These are phyloP conservation scores for Chrysanthemum lavandulifolium DNA, from an alignment of 129 eudicot genomes.

Conservation along the genomic window DNA sequence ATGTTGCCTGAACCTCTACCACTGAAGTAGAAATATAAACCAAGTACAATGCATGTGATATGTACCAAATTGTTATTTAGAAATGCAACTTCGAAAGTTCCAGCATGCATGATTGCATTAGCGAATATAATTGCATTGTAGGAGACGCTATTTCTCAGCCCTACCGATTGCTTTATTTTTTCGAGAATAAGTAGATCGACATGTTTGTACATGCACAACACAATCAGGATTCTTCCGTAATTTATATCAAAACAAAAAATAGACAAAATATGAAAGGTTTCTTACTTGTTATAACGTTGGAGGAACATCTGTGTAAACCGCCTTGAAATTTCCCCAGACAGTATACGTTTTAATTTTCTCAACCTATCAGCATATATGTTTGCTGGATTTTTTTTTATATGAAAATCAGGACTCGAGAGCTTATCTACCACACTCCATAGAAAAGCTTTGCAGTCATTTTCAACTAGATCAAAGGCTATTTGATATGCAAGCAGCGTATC, in stretches of 20 bases:
- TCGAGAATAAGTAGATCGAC: constrained; percentile 95
- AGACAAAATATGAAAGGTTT: neutral
- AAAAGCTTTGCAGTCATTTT: constrained; percentile 96
- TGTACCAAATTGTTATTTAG: constrained; percentile 90
- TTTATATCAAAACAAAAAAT: neutral
- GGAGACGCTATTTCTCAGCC: constrained; percentile 97
- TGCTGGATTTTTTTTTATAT: too few species aligned
- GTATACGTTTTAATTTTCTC: constrained; percentile 71
- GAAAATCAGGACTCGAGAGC: constrained; percentile 47
- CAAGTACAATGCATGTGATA: neutral
- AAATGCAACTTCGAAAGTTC: constrained; percentile 93
- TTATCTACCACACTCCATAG: constrained; percentile 74
- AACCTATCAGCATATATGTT: constrained; percentile 66
- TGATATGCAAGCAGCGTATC: constrained; percentile 91
- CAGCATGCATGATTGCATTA: constrained; percentile 98
- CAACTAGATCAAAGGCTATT: constrained; percentile 87
- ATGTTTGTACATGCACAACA: constrained; percentile 29
- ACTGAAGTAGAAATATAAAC: too few species aligned
- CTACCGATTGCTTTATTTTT: constrained; percentile 94
- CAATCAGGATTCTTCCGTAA: constrained; percentile 5
- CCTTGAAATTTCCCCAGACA: constrained; percentile 94
- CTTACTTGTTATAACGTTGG: constrained; percentile 93
- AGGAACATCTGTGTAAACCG: constrained; percentile 82
- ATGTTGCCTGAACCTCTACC: too few species aligned
- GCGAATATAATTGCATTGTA: constrained; percentile 97